phyloP scores from a whole-genome alignment of 306 rosid species.

The Sophora flavescens region DNA sequence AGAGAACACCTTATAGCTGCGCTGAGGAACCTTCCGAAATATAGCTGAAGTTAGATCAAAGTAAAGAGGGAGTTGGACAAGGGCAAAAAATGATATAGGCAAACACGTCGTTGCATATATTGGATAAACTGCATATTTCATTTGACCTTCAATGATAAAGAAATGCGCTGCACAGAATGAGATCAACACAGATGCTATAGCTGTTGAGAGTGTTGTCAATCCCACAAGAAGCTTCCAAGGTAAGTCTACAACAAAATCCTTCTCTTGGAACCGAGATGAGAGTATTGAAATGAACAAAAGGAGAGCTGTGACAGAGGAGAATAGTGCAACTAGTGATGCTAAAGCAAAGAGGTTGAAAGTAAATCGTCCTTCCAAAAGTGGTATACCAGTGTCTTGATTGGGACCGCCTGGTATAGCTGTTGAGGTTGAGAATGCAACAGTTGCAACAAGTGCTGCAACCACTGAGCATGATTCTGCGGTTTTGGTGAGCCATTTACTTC shows the following conservation, averaged over 20 bases:
- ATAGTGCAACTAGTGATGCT: constrained; percentile 59
- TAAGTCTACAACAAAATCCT: constrained; percentile 56
- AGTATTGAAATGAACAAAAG: constrained; percentile 58
- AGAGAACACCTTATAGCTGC: constrained; percentile 48
- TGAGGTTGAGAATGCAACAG: constrained; percentile 70
- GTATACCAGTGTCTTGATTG: constrained; percentile 46
- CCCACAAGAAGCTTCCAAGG: constrained; percentile 63
- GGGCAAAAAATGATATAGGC: constrained; percentile 55
- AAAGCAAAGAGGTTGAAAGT: constrained; percentile 57
- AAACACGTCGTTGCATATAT: constrained; percentile 52
- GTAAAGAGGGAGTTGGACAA: constrained; percentile 60
- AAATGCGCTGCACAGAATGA: constrained; percentile 60
- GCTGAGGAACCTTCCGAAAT: constrained; percentile 56
- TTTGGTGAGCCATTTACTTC: constrained; percentile 62
- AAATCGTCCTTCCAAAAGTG: constrained; percentile 37
- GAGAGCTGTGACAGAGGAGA: constrained; percentile 62
- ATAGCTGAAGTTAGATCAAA: constrained; percentile 50
- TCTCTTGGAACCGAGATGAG: constrained; percentile 56
- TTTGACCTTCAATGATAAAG: constrained; percentile 35
- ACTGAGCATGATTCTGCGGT: constrained; percentile 68
- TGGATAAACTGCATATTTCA: constrained; percentile 51
- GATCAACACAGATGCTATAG: constrained; percentile 50
- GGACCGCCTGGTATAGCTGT: constrained; percentile 67
- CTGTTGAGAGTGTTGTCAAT: constrained; percentile 52
- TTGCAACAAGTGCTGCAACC: constrained; percentile 72